phyloP scores from a whole-genome alignment of 176 grass and related monocot genomes.

The Phragmites australis region DNA sequence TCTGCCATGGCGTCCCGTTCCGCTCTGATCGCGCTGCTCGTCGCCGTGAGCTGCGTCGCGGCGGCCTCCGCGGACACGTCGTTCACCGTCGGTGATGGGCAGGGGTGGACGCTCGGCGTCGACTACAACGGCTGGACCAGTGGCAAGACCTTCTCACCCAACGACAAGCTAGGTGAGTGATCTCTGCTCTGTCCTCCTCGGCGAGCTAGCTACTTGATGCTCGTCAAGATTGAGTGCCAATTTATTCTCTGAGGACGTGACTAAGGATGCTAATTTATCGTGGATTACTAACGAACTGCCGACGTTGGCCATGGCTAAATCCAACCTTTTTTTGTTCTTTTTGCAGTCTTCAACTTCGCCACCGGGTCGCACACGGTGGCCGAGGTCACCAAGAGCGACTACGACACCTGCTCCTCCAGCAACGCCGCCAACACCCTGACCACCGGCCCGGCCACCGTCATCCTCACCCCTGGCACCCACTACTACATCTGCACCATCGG shows the following conservation, averaged over 20 bases:
- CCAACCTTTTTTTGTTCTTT: not conserved
- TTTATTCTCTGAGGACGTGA: too few relatives aligned
- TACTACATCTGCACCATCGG: constrained; percentile 73
- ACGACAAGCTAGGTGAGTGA: constrained; percentile 61
- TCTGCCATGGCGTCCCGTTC: constrained; percentile 49
- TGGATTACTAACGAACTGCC: not conserved
- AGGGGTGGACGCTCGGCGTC: constrained; percentile 41
- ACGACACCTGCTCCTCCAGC: constrained; percentile 52
- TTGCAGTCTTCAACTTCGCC: constrained; percentile 64
- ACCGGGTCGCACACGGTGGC: constrained; percentile 47
- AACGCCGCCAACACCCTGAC: constrained; percentile 24
- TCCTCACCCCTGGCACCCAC: constrained; percentile 41
- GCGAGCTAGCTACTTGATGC: not conserved
- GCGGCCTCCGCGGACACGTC: constrained; percentile 38
- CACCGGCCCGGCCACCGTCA: constrained; percentile 40
- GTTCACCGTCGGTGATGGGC: constrained; percentile 51
- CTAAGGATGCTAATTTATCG: not conserved
- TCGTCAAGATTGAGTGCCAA: too few relatives aligned
- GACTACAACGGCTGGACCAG: constrained; percentile 51
- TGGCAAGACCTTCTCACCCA: constrained; percentile 37
- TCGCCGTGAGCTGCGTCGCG: constrained; percentile 44
- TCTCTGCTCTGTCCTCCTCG: not conserved
- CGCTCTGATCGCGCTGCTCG: constrained; percentile 45
- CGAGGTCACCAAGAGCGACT: constrained; percentile 50
- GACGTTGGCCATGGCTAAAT: not conserved